A percentile compares a stretch with the other conserved stretches of the same genome.
phyloP scores from a whole-genome alignment of 352 stramenopile species.

The Hyaloperonospora brassicae region DNA sequence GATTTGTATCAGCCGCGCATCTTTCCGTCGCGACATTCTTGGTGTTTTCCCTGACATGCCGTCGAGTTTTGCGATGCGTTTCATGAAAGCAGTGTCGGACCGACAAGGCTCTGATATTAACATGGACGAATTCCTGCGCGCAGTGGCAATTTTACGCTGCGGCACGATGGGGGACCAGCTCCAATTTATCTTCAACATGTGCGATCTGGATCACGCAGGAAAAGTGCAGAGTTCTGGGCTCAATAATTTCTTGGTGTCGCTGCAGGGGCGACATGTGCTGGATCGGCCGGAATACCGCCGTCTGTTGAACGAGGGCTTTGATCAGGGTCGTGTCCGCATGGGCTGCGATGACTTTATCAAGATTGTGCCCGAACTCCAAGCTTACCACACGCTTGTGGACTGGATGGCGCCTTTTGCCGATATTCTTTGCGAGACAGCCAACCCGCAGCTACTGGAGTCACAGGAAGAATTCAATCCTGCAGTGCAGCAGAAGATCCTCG shows the following conservation, averaged over 20 bases:
- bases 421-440: conserved; percentile 77
- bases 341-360: conserved; percentile 64
- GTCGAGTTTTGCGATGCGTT: conserved; percentile 83
- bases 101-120: conserved; percentile 79
- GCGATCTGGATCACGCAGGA: conserved; percentile 74
- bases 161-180: conserved; percentile 71
- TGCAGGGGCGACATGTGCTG: conserved; percentile 68
- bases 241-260: conserved; percentile 79
- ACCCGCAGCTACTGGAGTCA: conserved; percentile 70
- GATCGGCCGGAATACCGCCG: conserved; percentile 67
- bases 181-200: conserved; percentile 83
- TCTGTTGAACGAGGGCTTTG: conserved; percentile 71
- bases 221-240: conserved; percentile 83
- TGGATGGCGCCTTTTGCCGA: conserved; percentile 83
- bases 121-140: conserved; percentile 83
- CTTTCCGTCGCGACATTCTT: conserved; percentile 79
- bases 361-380: conserved; percentile 45
- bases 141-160: conserved; percentile 65
- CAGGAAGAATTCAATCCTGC: conserved; percentile 86
- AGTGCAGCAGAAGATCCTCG: conserved; percentile 83
- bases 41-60: conserved; percentile 86
- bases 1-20: conserved; percentile 74
- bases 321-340: conserved; percentile 73
- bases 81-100: conserved; percentile 84
- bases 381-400: conserved; percentile 52